These are phyloP conservation scores for Ceraceosorus guamensis DNA, from an alignment of 1,284 basidiomycete genomes.

Conservation along the genomic window DNA sequence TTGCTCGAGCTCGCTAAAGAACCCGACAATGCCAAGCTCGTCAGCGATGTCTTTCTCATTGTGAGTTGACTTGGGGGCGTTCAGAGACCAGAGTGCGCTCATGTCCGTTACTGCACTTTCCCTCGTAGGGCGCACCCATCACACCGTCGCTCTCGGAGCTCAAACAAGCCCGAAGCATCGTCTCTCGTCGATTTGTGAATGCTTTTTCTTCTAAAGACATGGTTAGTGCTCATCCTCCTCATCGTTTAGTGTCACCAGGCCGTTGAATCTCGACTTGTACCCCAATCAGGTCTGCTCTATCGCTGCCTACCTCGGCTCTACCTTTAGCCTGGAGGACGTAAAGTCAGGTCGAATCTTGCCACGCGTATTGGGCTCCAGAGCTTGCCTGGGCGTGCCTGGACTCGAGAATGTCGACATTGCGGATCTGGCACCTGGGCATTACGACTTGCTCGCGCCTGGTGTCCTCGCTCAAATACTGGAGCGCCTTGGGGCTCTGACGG, in stretches of 20 bases:
- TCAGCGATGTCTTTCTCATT: slow-evolving; percentile 53
- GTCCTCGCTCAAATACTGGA: too few species aligned
- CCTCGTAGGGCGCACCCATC: slow-evolving; percentile 48
- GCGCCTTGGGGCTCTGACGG: too few species aligned
- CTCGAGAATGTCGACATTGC: slow-evolving; percentile 38
- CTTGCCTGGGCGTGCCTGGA: slow-evolving; percentile 24
- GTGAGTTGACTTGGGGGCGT: not conserved
- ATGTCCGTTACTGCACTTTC: not conserved
- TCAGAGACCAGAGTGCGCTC: not conserved
- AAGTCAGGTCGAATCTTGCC: slow-evolving; percentile 7
- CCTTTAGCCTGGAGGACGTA: slow-evolving; percentile 50
- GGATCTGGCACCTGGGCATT: slow-evolving; percentile 3
- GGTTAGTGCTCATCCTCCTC: slow-evolving; percentile 40
- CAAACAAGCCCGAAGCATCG: slow-evolving; percentile 50
- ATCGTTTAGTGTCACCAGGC: not conserved
- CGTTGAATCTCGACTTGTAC: not conserved
- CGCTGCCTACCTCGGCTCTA: slow-evolving; percentile 51
- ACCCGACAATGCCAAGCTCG: slow-evolving; percentile 44
- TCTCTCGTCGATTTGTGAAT: slow-evolving; percentile 53
- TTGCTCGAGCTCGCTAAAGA: slow-evolving; percentile 51
- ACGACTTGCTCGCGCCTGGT: too few species aligned
- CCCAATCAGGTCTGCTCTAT: slow-evolving; percentile 53
- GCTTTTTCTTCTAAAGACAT: slow-evolving; percentile 51
- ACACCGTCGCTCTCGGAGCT: slow-evolving; percentile 52
- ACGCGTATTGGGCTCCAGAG: slow-evolving; percentile 22